Evolutionary conservation across 371 early-diverging fungal species (phyloP), one percentile per base, ranked within the genome.

Genomic region (Lichtheimia ornata): DNA sequence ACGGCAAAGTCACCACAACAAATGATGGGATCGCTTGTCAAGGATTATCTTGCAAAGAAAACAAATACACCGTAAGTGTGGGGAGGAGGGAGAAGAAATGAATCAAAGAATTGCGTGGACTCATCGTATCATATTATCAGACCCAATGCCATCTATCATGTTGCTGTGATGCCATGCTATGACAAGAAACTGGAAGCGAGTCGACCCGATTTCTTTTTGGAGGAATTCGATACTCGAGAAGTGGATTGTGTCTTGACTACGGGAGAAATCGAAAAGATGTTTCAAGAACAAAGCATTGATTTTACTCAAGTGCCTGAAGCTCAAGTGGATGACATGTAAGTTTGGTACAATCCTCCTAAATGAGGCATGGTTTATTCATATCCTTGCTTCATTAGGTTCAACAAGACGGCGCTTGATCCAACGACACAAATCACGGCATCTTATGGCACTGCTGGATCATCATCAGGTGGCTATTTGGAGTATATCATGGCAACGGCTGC

Each of bases 121-220:
- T 40, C 43, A 22, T 25, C 20, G n/a, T n/a, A n/a, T n/a, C 64
- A 22, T 22, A 22, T 22, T 14, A 20, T 12, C 54, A 81, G 87
- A 12, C 91, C 92, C 2, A 75, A 87, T 63, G 78, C 81, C 42
- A 89, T 96, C 20, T 97, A 92, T 72, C 97, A 97, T 67, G 93
- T 97, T 9, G 77, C 92, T 4, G 84, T 98, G 27, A 97, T 97
- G 97, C 97, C 97, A 18, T 98, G 99, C 72, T 97, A 94, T 61
- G 99, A 98, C 72, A 98, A 97, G 76, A 98, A 98, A 70, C 83
- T 98, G 17, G 99, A 98, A 75, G 97, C 97, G 0, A 94, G 94
- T 44, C 83, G 99, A 18, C 79, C 85, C 12, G 96, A 97, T 67
- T 97, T 98, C 67, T 91, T 91, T 73, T 73, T 79, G 57, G 92